Base-by-base conservation (phyloP, 257 asterid species). In the Scutellaria minor region DNA sequence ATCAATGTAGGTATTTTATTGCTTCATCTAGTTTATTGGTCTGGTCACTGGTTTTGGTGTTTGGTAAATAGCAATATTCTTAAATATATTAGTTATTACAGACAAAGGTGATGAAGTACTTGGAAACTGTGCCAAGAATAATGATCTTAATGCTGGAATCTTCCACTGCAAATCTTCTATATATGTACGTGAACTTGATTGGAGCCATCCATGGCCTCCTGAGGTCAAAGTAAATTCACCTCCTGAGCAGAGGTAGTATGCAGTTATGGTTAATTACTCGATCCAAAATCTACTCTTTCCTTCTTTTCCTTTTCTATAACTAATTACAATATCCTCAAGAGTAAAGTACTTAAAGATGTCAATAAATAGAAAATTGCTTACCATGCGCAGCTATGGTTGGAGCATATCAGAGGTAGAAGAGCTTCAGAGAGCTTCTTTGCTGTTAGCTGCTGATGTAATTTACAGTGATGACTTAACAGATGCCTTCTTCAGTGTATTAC, bases 381-480 rank as follows among this genome's bases (percentile, higher is more conserved):
- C 14, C 69, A 48, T 78, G 70, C 74, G 72, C 89, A 94, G 99
- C 72, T 81, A 85, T 52, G 61, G 75, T 54, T 94, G 97, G 98
- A 90, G 80, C 78, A 14, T 45, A 50, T 74, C 86, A 15, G 99
- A 94, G 63, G 74, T 88, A 41, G 89, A 85, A 84, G 89, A 82
- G 86, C 87, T 85, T 70, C 83, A 77, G 73, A 87, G 83, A 60
- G 88, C 95, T 87, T 75, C 96, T 66, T 67, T 94, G 83, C 81
- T 94, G 79, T 81, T 94, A 20, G 99, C 99, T 74, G 99, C 98
- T 56, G 99, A 94, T 83, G 97, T 94, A 14, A 94, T 94, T 70
- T 94, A 94, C 70, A 83, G 85, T 20, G 91, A 91, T 78, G 95
- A 88, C 65, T 80, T 94, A 63, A 91, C 99, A 9, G 89, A 87